phyloP scores from a whole-genome alignment of 2,329 filamentous ascomycete species.

The Diaporthe vexans region DNA sequence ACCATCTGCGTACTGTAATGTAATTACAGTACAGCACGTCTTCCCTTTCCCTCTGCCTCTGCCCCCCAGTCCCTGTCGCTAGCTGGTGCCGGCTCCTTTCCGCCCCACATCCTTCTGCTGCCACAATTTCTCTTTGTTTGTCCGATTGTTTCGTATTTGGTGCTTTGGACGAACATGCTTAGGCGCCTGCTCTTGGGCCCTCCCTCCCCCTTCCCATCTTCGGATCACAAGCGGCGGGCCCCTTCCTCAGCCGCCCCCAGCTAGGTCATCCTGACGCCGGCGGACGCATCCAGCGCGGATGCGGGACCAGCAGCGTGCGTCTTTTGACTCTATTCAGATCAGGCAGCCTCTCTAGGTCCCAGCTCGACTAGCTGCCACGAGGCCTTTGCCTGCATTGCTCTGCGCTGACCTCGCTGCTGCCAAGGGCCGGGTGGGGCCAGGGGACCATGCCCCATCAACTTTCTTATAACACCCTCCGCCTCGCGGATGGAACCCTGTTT shows the following conservation, averaged over 20 bases:
- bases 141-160: conserved; percentile 37
- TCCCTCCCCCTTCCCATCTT: neutral
- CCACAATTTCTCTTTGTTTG: conserved; percentile 29
- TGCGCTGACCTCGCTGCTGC: conserved; percentile 1
- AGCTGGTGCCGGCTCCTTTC: conserved; percentile 24
- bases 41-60: neutral
- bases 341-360: conserved; percentile 31
- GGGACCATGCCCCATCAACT: conserved; percentile 28
- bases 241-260: conserved; percentile 18
- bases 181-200: conserved; percentile 33
- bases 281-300: conserved; percentile 23
- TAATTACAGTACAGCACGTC: neutral
- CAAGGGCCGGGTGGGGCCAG: conserved; percentile 22
- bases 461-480: conserved; percentile 40
- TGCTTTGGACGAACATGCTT: conserved; percentile 25
- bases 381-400: conserved; percentile 6
- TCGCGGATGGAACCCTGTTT: conserved; percentile 30
- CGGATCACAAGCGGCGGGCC: conserved; percentile 37
- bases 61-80: conserved; percentile 4
- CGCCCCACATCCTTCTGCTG: conserved; percentile 34
- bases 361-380: conserved; percentile 9
- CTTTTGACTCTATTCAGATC: conserved; percentile 35
- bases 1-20: conserved; percentile 21
- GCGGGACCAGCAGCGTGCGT: conserved; percentile 30
- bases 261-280: conserved; percentile 33